These are phyloP conservation scores for Thalassiosira hispida DNA, from an alignment of 352 stramenopile genomes.

Conservation along the genomic window DNA sequence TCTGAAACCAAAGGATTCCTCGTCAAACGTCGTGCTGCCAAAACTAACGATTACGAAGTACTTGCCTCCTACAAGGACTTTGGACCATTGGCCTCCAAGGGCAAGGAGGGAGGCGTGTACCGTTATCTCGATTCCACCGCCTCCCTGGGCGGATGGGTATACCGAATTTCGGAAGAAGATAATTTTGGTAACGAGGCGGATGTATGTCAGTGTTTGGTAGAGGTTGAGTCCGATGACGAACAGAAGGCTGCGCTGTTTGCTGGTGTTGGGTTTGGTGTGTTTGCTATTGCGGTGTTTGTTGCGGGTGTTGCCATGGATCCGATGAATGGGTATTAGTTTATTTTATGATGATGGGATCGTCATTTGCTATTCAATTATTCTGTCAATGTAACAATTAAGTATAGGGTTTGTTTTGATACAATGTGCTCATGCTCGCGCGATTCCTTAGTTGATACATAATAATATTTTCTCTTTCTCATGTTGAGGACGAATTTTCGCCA, in stretches of 20 bases:
- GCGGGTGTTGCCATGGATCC: constrained; percentile 79
- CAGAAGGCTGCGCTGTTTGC: constrained; percentile 77
- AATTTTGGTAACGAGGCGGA: constrained; percentile 69
- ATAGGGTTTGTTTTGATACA: no score
- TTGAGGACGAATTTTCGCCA: no score
- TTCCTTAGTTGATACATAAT: no score
- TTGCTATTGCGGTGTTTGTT: constrained; percentile 66
- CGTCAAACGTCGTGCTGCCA: constrained; percentile 77
- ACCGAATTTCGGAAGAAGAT: constrained; percentile 80
- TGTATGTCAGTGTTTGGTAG: constrained; percentile 82
- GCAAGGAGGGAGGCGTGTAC: constrained; percentile 73
- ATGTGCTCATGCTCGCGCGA: no score
- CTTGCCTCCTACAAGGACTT: constrained; percentile 75
- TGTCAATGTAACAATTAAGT: no score
- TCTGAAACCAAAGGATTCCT: constrained; percentile 77
- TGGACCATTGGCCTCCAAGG: constrained; percentile 72
- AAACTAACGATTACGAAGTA: constrained; percentile 72
- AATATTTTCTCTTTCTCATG: no score
- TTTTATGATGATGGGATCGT: no score
- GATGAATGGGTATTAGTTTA: constrained; percentile 65
- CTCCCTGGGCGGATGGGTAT: constrained; percentile 79
- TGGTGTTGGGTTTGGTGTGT: constrained; percentile 65
- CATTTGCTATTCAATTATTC: no score
- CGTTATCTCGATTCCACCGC: constrained; percentile 70
- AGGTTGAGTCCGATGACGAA: constrained; percentile 82